phyloP scores from a whole-genome alignment of 1,139 yeast genomes.

The Hemisphaericaspora xylanilytica region DNA sequence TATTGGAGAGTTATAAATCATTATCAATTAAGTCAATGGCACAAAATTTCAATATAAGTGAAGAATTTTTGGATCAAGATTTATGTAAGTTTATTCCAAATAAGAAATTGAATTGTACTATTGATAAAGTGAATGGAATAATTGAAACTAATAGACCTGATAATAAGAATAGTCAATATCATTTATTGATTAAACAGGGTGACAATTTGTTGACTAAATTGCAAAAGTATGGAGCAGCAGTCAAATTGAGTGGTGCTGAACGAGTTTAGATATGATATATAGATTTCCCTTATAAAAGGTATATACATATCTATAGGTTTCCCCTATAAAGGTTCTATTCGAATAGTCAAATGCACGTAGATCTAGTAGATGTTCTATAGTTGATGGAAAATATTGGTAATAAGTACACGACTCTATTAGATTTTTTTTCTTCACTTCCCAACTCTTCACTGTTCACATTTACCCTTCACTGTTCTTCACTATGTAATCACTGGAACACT shows the following conservation, averaged over 20 bases:
- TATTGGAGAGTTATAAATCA: constrained; percentile 91
- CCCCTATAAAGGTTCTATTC: too few relatives aligned
- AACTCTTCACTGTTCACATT: too few relatives aligned
- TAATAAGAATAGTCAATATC: constrained; percentile 92
- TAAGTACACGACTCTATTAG: too few relatives aligned
- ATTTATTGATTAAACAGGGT: constrained; percentile 84
- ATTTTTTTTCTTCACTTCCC: too few relatives aligned
- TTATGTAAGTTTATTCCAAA: constrained; percentile 89
- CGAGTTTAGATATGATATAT: constrained; percentile 37
- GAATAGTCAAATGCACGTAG: too few relatives aligned
- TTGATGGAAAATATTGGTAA: too few relatives aligned
- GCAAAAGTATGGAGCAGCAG: constrained; percentile 97
- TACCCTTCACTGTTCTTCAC: too few relatives aligned
- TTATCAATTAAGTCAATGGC: constrained; percentile 92
- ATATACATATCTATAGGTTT: too few relatives aligned
- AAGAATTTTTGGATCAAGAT: constrained; percentile 79
- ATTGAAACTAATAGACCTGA: constrained; percentile 96
- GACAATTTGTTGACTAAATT: constrained; percentile 89
- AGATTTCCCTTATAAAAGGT: too few relatives aligned
- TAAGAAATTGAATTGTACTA: constrained; percentile 90
- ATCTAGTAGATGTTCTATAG: too few relatives aligned
- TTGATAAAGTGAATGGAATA: constrained; percentile 93
- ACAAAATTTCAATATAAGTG: constrained; percentile 81
- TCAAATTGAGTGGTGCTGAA: constrained; percentile 90
- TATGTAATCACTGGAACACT: too few relatives aligned